Conservation (phyloP, 352 stramenopile species). For the Hyaloperonospora arabidopsidis region DNA sequence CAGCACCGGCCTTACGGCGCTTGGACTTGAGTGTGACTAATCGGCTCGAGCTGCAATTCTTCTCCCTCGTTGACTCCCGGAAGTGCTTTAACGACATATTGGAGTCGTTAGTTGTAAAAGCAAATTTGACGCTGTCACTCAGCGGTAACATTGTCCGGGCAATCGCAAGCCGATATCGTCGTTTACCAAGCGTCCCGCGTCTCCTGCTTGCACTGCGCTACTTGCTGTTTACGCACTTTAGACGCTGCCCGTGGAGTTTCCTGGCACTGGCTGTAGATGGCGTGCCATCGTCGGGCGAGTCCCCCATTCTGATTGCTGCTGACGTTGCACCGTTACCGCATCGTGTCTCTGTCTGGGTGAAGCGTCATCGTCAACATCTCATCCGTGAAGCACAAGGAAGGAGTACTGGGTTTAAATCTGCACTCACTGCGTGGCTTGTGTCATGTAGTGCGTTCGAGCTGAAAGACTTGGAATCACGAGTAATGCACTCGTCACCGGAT, state of each 20-base stretch:
- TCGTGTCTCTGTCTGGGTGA: conserved; percentile 23
- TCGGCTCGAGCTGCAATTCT: conserved; percentile 66
- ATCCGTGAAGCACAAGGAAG: conserved; percentile 8
- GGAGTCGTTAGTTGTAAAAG: conserved; percentile 58
- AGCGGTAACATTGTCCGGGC: conserved; percentile 39
- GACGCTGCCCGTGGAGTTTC: conserved; percentile 46
- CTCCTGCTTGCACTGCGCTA: conserved; percentile 61
- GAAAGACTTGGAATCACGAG: conserved; percentile 18
- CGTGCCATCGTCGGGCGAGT: conserved; percentile 13
- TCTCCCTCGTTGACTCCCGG: conserved; percentile 63
- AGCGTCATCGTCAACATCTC: conserved; percentile 10
- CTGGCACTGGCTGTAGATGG: conserved; percentile 28
- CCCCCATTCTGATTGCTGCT: conserved; percentile 13
- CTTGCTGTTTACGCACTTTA: conserved; percentile 58
- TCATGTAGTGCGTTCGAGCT: conserved; percentile 35
- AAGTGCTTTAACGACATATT: conserved; percentile 73
- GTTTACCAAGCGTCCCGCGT: conserved; percentile 53
- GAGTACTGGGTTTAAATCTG: background rate
- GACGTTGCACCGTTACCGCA: conserved; percentile 17
- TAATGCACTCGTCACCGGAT: conserved; percentile 6
- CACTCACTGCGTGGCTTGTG: conserved; percentile 19
- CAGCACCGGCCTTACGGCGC: conserved; percentile 57
- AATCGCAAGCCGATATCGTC: conserved; percentile 40
- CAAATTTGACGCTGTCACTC: conserved; percentile 48
- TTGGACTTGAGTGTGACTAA: conserved; percentile 48